phyloP scores from a whole-genome alignment of 1,284 basidiomycete genomes.

The Pyrrhoderma lamaoense region DNA sequence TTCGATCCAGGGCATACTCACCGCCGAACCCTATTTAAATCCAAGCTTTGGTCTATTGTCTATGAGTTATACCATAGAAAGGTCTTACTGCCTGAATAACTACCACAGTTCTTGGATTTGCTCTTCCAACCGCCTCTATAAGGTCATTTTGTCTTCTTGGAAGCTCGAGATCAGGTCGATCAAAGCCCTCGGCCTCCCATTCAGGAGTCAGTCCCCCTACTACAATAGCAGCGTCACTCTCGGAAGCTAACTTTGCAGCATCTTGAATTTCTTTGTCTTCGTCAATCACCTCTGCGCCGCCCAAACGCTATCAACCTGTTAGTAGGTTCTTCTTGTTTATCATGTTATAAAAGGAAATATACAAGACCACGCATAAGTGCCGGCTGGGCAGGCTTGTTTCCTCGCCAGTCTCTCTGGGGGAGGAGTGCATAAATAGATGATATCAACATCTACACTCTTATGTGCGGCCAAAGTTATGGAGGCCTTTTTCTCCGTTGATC shows the following conservation, averaged over 20 bases:
- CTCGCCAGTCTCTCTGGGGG: constrained; percentile 36
- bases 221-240: constrained; percentile 52
- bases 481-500: constrained; percentile 55
- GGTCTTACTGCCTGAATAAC: constrained; percentile 55
- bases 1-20: constrained; percentile 53
- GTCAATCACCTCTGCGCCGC: constrained; percentile 57
- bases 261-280: constrained; percentile 48
- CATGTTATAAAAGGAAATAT: constrained; percentile 23
- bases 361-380: constrained; percentile 63
- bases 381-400: constrained; percentile 41
- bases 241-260: constrained; percentile 51
- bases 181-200: constrained; percentile 68
- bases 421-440: constrained; percentile 57
- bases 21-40: constrained; percentile 48
- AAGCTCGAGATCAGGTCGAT: constrained; percentile 49
- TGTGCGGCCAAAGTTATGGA: constrained; percentile 38
- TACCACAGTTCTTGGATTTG: constrained; percentile 59
- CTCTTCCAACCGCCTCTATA: constrained; percentile 48
- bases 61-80: constrained; percentile 8
- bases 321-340: background rate
- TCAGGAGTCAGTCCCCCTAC: constrained; percentile 59
- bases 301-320: constrained; percentile 40
- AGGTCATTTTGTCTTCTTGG: constrained; percentile 59
- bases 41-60: background rate
- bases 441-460: constrained; percentile 41